Percentiles rank a stretch among this genome's conserved stretches.
Evolutionary conservation across 345 rosid genomes (phyloP).

Genomic region (Excoecaria agallocha): DNA sequence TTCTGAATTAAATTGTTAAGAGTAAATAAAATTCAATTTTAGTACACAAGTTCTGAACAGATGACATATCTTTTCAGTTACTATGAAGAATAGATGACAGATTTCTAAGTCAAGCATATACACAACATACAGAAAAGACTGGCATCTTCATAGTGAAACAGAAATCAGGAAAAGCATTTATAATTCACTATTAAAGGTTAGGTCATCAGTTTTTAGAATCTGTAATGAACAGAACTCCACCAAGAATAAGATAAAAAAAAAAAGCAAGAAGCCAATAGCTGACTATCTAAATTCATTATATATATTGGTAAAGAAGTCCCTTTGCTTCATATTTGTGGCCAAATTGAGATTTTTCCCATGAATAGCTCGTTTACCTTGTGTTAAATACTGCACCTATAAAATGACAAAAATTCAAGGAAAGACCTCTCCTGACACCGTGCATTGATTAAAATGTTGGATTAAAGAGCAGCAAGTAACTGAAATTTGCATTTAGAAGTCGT

Average conservation of each 20-base stretch:
- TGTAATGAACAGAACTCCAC: slow-evolving; percentile 3
- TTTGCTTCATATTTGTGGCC: background rate
- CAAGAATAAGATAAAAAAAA: slow-evolving; percentile 6
- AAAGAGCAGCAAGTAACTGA: background rate
- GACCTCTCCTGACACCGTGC: background rate
- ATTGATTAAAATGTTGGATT: background rate
- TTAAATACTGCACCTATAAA: background rate
- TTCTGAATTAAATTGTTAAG: background rate
- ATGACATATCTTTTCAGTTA: background rate
- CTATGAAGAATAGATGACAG: background rate
- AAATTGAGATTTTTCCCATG: background rate
- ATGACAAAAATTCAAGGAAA: background rate
- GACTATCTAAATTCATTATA: background rate
- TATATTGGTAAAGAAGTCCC: background rate
- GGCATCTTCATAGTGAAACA: background rate
- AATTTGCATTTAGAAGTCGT: background rate
- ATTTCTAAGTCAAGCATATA: background rate
- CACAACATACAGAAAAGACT: background rate
- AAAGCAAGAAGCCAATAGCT: background rate
- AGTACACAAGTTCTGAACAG: background rate
- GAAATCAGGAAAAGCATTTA: background rate
- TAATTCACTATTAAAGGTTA: background rate
- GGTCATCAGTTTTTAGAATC: background rate
- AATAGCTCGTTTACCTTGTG: background rate
- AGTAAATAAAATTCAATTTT: background rate